phyloP scores from a whole-genome alignment of 2,329 filamentous ascomycete genomes.

The Diplodia mutila region DNA sequence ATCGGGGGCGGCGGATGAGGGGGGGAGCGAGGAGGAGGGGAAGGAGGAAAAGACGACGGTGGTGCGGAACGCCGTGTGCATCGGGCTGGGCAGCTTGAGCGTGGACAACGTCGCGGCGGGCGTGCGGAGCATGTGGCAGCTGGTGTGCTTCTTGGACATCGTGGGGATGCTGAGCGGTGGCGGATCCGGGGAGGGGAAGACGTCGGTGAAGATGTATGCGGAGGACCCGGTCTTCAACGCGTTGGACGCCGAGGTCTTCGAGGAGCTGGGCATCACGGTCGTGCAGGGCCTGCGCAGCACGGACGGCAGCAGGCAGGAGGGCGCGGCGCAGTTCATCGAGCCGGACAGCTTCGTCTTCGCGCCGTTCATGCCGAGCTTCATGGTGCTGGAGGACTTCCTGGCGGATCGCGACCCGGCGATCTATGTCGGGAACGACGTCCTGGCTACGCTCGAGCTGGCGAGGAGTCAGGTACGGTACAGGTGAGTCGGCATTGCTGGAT shows the following conservation, averaged over 20 bases:
- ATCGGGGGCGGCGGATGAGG: neutral
- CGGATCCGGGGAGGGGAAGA: neutral
- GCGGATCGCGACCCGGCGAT: constrained; percentile 36
- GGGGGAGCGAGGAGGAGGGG: neutral
- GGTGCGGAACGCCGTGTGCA: constrained; percentile 37
- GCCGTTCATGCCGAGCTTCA: constrained; percentile 43
- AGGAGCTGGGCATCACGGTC: constrained; percentile 31
- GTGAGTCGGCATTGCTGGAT: neutral
- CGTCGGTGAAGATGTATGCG: constrained; percentile 32
- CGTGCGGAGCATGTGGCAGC: constrained; percentile 39
- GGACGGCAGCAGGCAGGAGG: constrained; percentile 25
- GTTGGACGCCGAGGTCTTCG: constrained; percentile 38
- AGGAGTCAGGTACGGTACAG: constrained; percentile 10
- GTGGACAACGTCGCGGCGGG: constrained; percentile 20
- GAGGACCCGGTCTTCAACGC: constrained; percentile 43
- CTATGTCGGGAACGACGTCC: constrained; percentile 44
- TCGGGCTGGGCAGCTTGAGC: constrained; percentile 32
- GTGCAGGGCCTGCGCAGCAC: constrained; percentile 27
- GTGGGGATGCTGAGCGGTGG: constrained; percentile 28
- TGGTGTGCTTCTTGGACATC: constrained; percentile 40
- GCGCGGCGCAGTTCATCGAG: constrained; percentile 30
- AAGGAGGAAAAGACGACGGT: neutral
- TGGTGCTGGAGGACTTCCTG: constrained; percentile 39
- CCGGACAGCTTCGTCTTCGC: constrained; percentile 37
- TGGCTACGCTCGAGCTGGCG: constrained; percentile 29